These are phyloP conservation scores for Croton setiger DNA, from an alignment of 441 rosid genomes.

Conservation along the genomic window DNA sequence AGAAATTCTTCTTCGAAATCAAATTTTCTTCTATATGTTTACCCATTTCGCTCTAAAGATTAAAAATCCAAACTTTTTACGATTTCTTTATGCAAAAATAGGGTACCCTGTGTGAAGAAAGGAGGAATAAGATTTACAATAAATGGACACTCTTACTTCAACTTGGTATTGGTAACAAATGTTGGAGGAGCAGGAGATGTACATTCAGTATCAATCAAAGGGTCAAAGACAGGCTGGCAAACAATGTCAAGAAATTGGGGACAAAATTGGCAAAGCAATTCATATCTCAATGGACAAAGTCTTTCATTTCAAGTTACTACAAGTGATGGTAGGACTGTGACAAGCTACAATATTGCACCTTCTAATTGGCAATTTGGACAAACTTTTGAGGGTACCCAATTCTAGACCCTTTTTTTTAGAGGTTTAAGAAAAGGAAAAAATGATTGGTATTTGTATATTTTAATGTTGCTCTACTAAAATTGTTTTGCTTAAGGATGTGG, in stretches of 20 bases:
- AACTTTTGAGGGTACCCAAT: constrained; percentile 37
- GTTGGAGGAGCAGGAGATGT: constrained; percentile 54
- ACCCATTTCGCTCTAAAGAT: too few species aligned
- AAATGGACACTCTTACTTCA: constrained; percentile 50
- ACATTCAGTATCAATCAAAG: constrained; percentile 38
- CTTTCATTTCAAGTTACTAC: constrained; percentile 46
- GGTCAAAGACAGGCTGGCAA: constrained; percentile 45
- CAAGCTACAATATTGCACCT: constrained; percentile 35
- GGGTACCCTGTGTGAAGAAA: constrained; percentile 39
- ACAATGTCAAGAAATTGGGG: constrained; percentile 55
- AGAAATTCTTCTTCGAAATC: too few species aligned
- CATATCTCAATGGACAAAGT: constrained; percentile 41
- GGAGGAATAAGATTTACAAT: constrained; percentile 49
- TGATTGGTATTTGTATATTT: neutral
- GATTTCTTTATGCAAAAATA: constrained; percentile 4
- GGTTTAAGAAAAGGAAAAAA: too few species aligned
- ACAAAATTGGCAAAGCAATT: constrained; percentile 56
- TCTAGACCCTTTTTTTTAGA: constrained; percentile 9
- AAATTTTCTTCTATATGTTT: too few species aligned
- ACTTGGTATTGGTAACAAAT: constrained; percentile 43
- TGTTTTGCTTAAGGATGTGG: neutral
- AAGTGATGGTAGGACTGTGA: constrained; percentile 35
- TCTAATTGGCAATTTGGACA: constrained; percentile 44
- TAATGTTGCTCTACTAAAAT: neutral
- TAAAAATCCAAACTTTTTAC: neutral